Conservation (phyloP, 495 filamentous ascomycete species). For the Glarea lozoyensis region DNA sequence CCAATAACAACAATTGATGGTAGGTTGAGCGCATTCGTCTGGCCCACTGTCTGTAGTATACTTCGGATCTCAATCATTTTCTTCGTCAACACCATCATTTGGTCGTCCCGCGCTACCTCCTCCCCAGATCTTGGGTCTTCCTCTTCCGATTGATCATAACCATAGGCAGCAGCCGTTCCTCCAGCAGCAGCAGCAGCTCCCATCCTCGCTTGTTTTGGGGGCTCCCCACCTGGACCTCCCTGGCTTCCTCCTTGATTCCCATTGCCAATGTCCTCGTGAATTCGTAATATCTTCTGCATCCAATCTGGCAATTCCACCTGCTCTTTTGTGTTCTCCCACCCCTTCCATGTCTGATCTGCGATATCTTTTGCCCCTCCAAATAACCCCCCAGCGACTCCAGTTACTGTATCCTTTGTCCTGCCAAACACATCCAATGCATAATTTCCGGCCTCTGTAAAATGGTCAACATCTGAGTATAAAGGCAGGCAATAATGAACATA, state of each 20-base stretch:
- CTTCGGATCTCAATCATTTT: slow-evolving; percentile 99
- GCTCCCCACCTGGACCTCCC: slow-evolving; percentile 32
- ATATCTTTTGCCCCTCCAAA: slow-evolving; percentile 64
- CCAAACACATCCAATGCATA: slow-evolving; percentile 78
- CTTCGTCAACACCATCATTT: slow-evolving; percentile 99
- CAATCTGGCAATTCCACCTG: slow-evolving; percentile 74
- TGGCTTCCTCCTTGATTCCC: slow-evolving; percentile 32
- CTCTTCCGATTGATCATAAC: slow-evolving; percentile 52
- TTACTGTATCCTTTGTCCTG: slow-evolving; percentile 58
- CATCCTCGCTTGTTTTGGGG: slow-evolving; percentile 55
- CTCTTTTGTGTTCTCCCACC: slow-evolving; percentile 78
- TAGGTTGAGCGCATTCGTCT: slow-evolving; percentile 76
- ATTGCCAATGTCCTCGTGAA: slow-evolving; percentile 40
- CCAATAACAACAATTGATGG: slow-evolving; percentile 98
- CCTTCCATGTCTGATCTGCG: slow-evolving; percentile 66
- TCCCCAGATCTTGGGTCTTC: slow-evolving; percentile 56
- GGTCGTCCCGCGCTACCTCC: slow-evolving; percentile 73
- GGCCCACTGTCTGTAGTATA: slow-evolving; percentile 82
- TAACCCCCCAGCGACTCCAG: slow-evolving; percentile 51
- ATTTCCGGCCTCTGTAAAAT: slow-evolving; percentile 68
- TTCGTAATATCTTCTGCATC: slow-evolving; percentile 65
- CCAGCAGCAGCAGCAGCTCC: slow-evolving; percentile 48
- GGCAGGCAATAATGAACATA: too few relatives aligned
- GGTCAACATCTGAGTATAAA: too few relatives aligned
- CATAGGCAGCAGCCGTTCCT: slow-evolving; percentile 67